Conservation (phyloP, 1,139 yeast genomes). For the Geotrichum siamense region DNA sequence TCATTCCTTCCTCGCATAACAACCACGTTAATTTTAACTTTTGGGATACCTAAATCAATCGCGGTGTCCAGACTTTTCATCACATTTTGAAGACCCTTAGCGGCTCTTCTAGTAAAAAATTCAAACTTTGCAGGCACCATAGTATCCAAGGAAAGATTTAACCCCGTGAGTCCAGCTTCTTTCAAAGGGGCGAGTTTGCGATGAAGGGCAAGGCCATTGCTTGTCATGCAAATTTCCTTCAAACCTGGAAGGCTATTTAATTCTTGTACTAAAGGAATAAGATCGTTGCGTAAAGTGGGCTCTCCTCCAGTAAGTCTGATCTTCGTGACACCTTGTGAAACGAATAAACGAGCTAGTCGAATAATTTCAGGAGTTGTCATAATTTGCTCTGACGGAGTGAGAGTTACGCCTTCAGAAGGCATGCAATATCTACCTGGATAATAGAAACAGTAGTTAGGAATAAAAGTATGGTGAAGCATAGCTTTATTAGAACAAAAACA, state of each 20-base stretch:
- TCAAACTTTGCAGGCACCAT: slow-evolving; percentile 44
- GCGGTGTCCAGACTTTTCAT: slow-evolving; percentile 40
- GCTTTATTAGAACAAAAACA: background rate
- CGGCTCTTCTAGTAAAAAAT: slow-evolving; percentile 42
- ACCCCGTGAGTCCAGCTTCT: slow-evolving; percentile 39
- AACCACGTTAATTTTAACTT: slow-evolving; percentile 43
- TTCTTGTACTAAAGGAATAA: slow-evolving; percentile 38
- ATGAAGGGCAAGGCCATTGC: slow-evolving; percentile 44
- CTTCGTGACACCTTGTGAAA: slow-evolving; percentile 42
- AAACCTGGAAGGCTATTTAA: slow-evolving; percentile 38
- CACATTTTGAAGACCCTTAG: slow-evolving; percentile 38
- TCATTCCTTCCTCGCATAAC: slow-evolving; percentile 45
- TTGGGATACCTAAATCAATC: slow-evolving; percentile 39
- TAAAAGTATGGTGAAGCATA: background rate
- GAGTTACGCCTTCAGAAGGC: slow-evolving; percentile 48
- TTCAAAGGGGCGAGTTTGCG: slow-evolving; percentile 40
- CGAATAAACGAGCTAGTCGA: slow-evolving; percentile 39
- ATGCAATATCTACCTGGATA: slow-evolving; percentile 40
- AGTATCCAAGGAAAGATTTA: slow-evolving; percentile 44
- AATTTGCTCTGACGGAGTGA: slow-evolving; percentile 39
- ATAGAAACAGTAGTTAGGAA: background rate
- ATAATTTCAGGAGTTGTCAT: slow-evolving; percentile 41
- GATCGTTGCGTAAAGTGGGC: slow-evolving; percentile 46
- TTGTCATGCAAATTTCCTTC: slow-evolving; percentile 43
- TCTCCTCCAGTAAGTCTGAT: slow-evolving; percentile 49